Base-by-base conservation (phyloP, 2,329 filamentous ascomycete species). In the Ascochyta pisi region DNA sequence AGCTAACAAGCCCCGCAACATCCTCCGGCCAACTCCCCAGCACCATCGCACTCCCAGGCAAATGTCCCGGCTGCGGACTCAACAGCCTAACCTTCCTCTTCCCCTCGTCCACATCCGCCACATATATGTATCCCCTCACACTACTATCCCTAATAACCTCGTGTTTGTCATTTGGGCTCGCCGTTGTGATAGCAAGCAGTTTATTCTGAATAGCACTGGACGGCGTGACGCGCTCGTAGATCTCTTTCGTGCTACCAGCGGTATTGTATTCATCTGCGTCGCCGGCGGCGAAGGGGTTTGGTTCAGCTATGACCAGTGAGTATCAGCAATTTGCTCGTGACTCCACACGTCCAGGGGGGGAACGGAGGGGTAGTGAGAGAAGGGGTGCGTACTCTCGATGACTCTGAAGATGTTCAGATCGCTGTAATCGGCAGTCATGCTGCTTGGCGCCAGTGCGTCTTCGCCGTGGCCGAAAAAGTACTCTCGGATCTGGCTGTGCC, bases 51-150 rank as follows among this genome's bases (percentile, higher is more conserved):
- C 88, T 83, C 63, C 89, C 86, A 0, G 91, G 92, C 57, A 96
- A 82, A 55, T 90, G 84, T 2, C 92, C 92, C 48, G 90, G 90
- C 58, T 96, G 87, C 1, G 95, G 95, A 16, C 91, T 88, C 55
- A 99, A 79, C 19, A 98, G 81, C 69, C 91, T 89, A 29, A 97
- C 82, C 73, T 90, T 90, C 63, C 87, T 87, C 74, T 90, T 90
- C 65, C 89, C 88, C 70, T 91, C 90, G 69, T 99, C 93, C 4
- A 98, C 91, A 59, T 96, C 91, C 0, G 91, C 89, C 15, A 98
- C 90, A 69, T 96, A 97, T 27, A 97, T 84, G 70, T 96, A 99
- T 0, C 95, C 95, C 84, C 96, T 89, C 27, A 98, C 88, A 52
- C 89, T 89, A 7, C 92, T 87, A 65, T 93, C 89, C 12, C 91